These are phyloP conservation scores for Aspergillus luchuensis DNA, from an alignment of 2,329 filamentous ascomycete species.

Conservation along the genomic window DNA sequence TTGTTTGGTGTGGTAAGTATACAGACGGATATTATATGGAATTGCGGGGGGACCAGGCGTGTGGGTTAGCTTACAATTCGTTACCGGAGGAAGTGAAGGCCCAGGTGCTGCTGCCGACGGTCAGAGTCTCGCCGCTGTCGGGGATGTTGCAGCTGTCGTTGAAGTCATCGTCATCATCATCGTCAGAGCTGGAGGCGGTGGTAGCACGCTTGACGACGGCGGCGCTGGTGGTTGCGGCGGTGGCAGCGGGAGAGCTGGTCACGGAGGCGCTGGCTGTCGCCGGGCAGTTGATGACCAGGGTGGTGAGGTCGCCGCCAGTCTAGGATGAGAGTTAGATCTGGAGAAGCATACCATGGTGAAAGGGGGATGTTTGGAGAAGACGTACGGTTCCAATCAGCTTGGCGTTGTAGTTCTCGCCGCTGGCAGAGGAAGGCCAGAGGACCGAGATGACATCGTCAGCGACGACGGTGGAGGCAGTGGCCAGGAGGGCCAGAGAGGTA, in stretches of 20 bases:
- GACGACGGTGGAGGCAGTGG: constrained; percentile 26
- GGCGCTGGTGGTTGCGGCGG: constrained; percentile 18
- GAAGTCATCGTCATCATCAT: neutral
- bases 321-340: neutral
- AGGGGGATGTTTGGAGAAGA: neutral
- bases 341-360: neutral
- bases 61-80: neutral
- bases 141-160: neutral
- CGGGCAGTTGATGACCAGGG: constrained; percentile 1
- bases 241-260: constrained; percentile 21
- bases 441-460: constrained; percentile 19
- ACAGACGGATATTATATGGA: too few relatives aligned
- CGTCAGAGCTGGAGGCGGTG: constrained; percentile 8
- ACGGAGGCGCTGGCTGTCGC: constrained; percentile 5
- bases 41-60: too few relatives aligned
- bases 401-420: neutral
- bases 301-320: constrained; percentile 4
- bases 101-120: neutral
- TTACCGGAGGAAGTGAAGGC: too few relatives aligned
- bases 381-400: constrained; percentile 21
- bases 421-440: neutral
- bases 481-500: constrained; percentile 29
- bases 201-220: constrained; percentile 12
- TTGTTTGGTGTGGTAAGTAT: too few relatives aligned
- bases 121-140: neutral